Evolutionary conservation across 345 rosid genomes (phyloP).

Genomic region (Syzygium aromaticum): DNA sequence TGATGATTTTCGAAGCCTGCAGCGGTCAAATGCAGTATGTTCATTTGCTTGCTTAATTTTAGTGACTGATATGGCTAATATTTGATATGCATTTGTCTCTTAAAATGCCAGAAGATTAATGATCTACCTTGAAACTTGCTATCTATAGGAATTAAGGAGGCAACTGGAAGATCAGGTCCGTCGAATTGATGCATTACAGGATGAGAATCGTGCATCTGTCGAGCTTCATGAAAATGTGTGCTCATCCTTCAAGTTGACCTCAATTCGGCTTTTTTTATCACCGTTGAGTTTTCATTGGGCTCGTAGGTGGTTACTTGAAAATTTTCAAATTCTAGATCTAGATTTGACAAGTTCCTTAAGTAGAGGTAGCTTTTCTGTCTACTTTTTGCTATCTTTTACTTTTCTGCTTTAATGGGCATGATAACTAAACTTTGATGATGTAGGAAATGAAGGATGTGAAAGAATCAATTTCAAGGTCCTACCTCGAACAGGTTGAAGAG

Average conservation of each 20-base stretch:
- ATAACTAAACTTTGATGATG: neutral
- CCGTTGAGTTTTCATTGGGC: neutral
- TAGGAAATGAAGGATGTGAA: conserved; percentile 68
- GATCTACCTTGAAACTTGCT: neutral
- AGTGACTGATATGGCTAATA: neutral
- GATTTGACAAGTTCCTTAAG: neutral
- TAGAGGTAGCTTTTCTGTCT: neutral
- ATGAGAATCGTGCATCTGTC: conserved; percentile 44
- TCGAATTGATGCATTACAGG: conserved; percentile 56
- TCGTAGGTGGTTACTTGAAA: neutral
- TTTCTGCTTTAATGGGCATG: neutral
- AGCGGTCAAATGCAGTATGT: conserved; percentile 75
- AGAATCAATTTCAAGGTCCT: conserved; percentile 47
- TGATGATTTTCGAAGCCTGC: conserved; percentile 95
- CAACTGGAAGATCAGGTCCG: conserved; percentile 80
- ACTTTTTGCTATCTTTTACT: neutral
- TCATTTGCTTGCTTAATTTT: neutral
- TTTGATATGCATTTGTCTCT: neutral
- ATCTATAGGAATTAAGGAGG: conserved; percentile 78
- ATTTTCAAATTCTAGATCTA: neutral
- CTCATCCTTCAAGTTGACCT: neutral
- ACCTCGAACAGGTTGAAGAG: conserved; percentile 43
- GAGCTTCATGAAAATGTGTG: conserved; percentile 66
- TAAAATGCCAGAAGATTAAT: neutral
- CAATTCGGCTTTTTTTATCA: neutral